Percentiles rank a stretch among this genome's conserved stretches.
Conservation (phyloP, 108 stramenopile genomes). For the Asterionellopsis glacialis region DNA sequence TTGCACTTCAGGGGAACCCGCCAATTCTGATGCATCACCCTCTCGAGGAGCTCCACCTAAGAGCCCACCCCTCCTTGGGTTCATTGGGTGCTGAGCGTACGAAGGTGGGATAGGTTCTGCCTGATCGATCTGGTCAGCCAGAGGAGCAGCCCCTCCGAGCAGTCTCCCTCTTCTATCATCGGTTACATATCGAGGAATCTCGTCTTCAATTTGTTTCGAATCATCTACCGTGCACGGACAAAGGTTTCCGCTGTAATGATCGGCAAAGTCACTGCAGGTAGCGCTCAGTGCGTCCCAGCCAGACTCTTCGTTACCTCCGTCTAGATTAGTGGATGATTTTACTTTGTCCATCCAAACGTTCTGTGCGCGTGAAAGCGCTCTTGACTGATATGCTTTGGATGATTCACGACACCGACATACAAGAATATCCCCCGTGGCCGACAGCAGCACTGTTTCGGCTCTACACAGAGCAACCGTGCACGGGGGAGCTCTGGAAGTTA, state of each 20-base stretch:
- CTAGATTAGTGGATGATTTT: no score
- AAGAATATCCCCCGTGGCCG: constrained; percentile 65
- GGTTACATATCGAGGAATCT: background rate
- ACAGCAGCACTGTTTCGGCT: constrained; percentile 56
- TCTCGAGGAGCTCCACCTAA: background rate
- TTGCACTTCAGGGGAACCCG: no score
- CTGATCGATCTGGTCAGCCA: background rate
- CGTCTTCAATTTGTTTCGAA: no score
- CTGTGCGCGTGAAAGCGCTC: background rate
- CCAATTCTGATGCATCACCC: constrained; percentile 3
- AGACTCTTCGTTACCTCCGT: no score
- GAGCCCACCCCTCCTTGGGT: background rate
- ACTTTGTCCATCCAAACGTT: constrained; percentile 1
- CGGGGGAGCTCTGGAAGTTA: no score
- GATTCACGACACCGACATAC: constrained; percentile 52
- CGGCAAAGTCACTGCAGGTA: no score
- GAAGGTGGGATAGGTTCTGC: background rate
- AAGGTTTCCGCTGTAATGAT: no score
- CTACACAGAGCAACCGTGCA: constrained; percentile 34
- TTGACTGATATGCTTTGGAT: constrained; percentile 1
- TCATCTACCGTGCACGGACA: no score
- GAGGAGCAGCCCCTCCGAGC: background rate
- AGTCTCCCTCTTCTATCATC: background rate
- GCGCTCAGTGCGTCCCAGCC: no score
- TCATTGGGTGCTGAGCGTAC: constrained; percentile 1